A percentile compares a stretch with the other conserved stretches of the same genome.
Evolutionary conservation across 2,329 filamentous ascomycete genomes (phyloP).

Genomic region (Stagonosporopsis cucurbitacearum): DNA sequence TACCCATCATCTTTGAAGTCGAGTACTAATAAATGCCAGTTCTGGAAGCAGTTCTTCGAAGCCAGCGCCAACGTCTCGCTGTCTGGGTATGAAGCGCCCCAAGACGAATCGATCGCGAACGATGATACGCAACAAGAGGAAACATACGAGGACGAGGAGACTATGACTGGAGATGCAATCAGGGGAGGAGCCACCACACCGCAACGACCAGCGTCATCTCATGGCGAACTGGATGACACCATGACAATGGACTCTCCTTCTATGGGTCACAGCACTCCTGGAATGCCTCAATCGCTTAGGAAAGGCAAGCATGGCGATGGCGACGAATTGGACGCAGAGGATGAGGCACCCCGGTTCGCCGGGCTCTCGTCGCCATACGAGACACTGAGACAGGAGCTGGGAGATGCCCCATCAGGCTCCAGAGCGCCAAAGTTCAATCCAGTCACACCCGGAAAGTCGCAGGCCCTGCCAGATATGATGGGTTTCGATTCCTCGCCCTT

Average conservation of each 20-base stretch:
- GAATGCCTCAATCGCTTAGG: conserved; percentile 40
- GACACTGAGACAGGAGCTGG: conserved; percentile 70
- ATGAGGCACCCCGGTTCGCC: conserved; percentile 59
- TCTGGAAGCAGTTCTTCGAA: conserved; percentile 99
- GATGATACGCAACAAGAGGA: conserved; percentile 47
- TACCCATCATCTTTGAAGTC: neutral
- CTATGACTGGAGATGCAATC: conserved; percentile 44
- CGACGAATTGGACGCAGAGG: conserved; percentile 20
- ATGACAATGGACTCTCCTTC: conserved; percentile 70
- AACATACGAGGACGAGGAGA: conserved; percentile 55
- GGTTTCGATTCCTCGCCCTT: conserved; percentile 59
- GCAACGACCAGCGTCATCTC: conserved; percentile 43
- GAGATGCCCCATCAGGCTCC: conserved; percentile 64
- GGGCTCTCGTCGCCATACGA: conserved; percentile 80
- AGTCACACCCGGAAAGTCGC: conserved; percentile 47
- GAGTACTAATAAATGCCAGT: conserved; percentile 59
- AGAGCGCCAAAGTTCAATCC: conserved; percentile 39
- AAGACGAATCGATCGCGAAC: conserved; percentile 61
- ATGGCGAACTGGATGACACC: conserved; percentile 59
- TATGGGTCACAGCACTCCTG: conserved; percentile 67
- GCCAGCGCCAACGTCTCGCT: conserved; percentile 96
- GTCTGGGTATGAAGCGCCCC: conserved; percentile 86
- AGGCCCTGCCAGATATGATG: conserved; percentile 51
- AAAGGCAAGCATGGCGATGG: conserved; percentile 21
- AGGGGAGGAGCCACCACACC: conserved; percentile 55